Evolutionary conservation across 306 rosid species (phyloP).

Genomic region (Sindora glabra): DNA sequence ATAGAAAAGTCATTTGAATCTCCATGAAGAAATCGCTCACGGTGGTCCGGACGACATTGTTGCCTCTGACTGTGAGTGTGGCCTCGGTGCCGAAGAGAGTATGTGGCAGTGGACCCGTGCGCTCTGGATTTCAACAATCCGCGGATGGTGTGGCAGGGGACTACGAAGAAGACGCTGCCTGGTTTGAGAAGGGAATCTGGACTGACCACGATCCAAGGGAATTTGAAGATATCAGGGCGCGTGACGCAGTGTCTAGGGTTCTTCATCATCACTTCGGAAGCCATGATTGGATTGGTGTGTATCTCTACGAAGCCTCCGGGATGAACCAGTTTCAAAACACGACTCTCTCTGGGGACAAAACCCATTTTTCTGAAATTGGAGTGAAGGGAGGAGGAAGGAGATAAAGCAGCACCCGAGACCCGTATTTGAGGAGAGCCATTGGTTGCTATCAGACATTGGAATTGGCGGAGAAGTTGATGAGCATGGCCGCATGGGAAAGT

Average conservation of each 20-base stretch:
- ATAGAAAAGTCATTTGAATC: too few species aligned
- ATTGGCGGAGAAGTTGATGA: too few species aligned
- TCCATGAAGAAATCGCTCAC: too few species aligned
- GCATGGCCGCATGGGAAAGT: too few species aligned
- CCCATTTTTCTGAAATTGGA: too few species aligned
- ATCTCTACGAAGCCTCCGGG: conserved; percentile 48
- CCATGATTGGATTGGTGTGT: conserved; percentile 38
- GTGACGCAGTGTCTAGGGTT: conserved; percentile 63
- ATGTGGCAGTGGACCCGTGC: too few species aligned
- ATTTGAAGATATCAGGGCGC: conserved; percentile 55
- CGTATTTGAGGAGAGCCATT: not conserved
- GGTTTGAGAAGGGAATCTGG: conserved; percentile 48
- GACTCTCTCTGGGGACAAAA: conserved; percentile 16
- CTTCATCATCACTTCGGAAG: conserved; percentile 43
- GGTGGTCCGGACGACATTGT: too few species aligned
- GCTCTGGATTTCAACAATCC: conserved; percentile 36
- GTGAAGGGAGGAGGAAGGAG: too few species aligned
- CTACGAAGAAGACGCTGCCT: conserved; percentile 52
- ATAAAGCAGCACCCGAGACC: not conserved
- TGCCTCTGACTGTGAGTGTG: too few species aligned
- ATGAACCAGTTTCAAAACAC: conserved; percentile 47
- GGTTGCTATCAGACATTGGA: too few species aligned
- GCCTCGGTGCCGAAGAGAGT: too few species aligned
- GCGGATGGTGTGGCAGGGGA: conserved; percentile 51
- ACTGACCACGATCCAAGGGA: conserved; percentile 66